Percentiles rank a stretch among this genome's conserved stretches.
phyloP scores from a whole-genome alignment of 2,329 filamentous ascomycete species.

The Penicillium verrucosum region DNA sequence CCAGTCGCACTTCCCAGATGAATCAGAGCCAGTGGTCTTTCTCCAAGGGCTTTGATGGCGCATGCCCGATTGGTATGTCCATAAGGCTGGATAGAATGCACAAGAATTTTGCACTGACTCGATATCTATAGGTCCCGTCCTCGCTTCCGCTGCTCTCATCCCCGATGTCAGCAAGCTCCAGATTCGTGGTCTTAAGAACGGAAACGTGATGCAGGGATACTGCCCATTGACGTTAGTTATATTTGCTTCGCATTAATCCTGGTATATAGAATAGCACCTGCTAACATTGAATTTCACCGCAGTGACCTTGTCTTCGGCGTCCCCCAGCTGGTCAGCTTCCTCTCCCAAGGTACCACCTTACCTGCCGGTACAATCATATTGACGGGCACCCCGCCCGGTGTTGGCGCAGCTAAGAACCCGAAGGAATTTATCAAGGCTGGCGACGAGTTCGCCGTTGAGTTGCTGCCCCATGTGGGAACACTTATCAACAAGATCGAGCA shows the following conservation, averaged over 20 bases:
- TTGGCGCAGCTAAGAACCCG: constrained; percentile 40
- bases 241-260: neutral
- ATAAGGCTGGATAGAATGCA: neutral
- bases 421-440: constrained; percentile 46
- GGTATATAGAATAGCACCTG: neutral
- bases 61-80: constrained; percentile 50
- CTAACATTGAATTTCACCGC: constrained; percentile 6
- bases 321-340: constrained; percentile 41
- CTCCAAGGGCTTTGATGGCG: constrained; percentile 58
- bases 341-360: constrained; percentile 44
- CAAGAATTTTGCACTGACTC: neutral
- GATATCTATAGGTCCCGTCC: constrained; percentile 43
- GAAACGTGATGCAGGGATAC: constrained; percentile 49
- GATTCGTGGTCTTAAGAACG: constrained; percentile 47
- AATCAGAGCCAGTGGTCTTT: constrained; percentile 56
- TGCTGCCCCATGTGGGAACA: constrained; percentile 50
- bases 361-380: constrained; percentile 44
- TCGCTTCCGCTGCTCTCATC: constrained; percentile 44
- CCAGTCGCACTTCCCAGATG: constrained; percentile 56
- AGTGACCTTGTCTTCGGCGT: constrained; percentile 57
- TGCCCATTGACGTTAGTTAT: constrained; percentile 41
- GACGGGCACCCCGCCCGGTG: constrained; percentile 45
- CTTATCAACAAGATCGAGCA: constrained; percentile 46
- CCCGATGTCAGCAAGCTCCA: constrained; percentile 34
- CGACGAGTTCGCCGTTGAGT: constrained; percentile 50